Conservation (phyloP, 176 grass and related monocot species). For the Zizania latifolia region DNA sequence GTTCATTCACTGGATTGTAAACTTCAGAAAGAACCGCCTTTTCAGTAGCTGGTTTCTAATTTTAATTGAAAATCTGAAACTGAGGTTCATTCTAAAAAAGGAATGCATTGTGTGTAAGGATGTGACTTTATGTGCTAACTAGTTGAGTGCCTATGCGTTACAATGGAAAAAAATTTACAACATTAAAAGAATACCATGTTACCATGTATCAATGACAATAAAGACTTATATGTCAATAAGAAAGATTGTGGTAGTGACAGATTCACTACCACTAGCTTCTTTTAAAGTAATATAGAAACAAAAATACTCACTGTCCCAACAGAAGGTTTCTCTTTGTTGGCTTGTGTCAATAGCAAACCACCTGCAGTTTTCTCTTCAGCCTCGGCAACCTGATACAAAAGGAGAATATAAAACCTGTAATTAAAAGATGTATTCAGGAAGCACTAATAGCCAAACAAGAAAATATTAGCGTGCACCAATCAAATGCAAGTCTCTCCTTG, state of each 20-base stretch:
- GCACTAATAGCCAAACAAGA: neutral
- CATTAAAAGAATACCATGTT: no score
- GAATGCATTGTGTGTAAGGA: neutral
- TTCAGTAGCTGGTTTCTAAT: neutral
- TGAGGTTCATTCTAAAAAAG: neutral
- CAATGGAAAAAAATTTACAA: no score
- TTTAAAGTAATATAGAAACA: neutral
- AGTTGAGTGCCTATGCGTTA: no score
- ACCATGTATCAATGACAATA: no score
- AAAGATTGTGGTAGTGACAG: no score
- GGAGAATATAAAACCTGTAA: neutral
- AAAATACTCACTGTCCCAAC: constrained; percentile 54
- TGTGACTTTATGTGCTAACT: neutral
- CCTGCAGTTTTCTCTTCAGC: constrained; percentile 61
- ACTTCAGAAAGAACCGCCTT: neutral
- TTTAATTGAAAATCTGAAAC: neutral
- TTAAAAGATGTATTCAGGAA: neutral
- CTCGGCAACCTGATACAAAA: constrained; percentile 44
- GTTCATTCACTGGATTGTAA: neutral
- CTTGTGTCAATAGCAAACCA: constrained; percentile 53
- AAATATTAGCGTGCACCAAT: neutral
- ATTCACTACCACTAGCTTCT: no score
- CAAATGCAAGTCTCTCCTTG: constrained; percentile 1
- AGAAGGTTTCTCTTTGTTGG: constrained; percentile 56
- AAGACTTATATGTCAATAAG: no score